Conservation (phyloP, 2,329 filamentous ascomycete genomes). For the Malbranchea zuffiana region DNA sequence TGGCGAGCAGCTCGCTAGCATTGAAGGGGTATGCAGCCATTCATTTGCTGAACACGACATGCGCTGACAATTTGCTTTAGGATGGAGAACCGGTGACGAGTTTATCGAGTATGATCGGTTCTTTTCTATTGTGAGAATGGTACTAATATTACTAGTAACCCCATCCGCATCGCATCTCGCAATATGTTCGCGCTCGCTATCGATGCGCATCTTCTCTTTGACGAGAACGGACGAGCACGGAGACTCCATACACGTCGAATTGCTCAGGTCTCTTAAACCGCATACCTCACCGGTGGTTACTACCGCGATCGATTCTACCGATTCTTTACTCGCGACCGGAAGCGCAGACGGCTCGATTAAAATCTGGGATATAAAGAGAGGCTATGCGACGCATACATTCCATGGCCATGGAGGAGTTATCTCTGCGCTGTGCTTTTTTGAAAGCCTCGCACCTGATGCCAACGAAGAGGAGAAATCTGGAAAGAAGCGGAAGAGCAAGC, state of each 20-base stretch:
- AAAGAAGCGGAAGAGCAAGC: slow-evolving; percentile 27
- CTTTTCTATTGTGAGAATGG: slow-evolving; percentile 1
- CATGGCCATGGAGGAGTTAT: slow-evolving; percentile 85
- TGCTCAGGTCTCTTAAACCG: slow-evolving; percentile 74
- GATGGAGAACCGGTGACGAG: slow-evolving; percentile 50
- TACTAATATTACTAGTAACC: slow-evolving; percentile 50
- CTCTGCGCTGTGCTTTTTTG: slow-evolving; percentile 85
- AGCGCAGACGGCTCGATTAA: slow-evolving; percentile 90
- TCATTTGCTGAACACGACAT: neutral
- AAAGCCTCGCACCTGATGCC: slow-evolving; percentile 27
- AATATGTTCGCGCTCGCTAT: slow-evolving; percentile 86
- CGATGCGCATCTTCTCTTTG: slow-evolving; percentile 82
- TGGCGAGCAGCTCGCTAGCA: slow-evolving; percentile 67
- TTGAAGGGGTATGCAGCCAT: slow-evolving; percentile 64
- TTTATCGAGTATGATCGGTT: slow-evolving; percentile 29
- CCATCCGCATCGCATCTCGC: slow-evolving; percentile 80
- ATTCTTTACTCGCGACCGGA: slow-evolving; percentile 83
- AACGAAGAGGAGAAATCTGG: slow-evolving; percentile 33
- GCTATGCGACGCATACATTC: slow-evolving; percentile 90
- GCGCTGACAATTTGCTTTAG: slow-evolving; percentile 31
- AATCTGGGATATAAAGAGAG: slow-evolving; percentile 86
- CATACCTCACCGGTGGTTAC: slow-evolving; percentile 84
- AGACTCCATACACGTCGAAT: slow-evolving; percentile 51
- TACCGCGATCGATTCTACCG: slow-evolving; percentile 71
- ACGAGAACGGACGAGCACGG: slow-evolving; percentile 46